Conservation (phyloP, 176 grass and related monocot genomes). For the Lolium multiflorum region DNA sequence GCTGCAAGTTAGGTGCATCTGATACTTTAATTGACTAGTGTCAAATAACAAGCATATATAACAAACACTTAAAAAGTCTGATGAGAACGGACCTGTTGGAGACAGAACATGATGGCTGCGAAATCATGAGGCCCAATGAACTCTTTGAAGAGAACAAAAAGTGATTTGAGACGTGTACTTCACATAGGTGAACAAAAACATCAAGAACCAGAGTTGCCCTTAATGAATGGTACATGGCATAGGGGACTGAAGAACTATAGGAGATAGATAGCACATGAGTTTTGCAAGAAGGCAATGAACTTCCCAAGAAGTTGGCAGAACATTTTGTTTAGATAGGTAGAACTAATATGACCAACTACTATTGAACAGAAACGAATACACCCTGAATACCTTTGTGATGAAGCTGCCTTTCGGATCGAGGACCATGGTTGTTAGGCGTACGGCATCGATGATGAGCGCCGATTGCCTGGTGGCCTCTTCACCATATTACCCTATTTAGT, state of each 20-base stretch:
- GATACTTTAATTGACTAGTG: neutral
- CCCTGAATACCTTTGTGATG: constrained; percentile 69
- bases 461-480: constrained; percentile 66
- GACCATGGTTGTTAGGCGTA: constrained; percentile 74
- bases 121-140: constrained; percentile 88
- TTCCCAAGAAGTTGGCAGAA: neutral
- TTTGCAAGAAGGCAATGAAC: constrained; percentile 9
- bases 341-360: no score
- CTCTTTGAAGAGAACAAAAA: constrained; percentile 51
- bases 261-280: no score
- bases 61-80: neutral
- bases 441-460: constrained; percentile 64
- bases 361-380: neutral
- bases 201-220: neutral
- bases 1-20: neutral
- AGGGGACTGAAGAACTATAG: no score
- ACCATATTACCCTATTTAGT: no score
- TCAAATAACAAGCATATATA: neutral
- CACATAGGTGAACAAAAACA: neutral
- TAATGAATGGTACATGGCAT: neutral
- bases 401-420: constrained; percentile 77
- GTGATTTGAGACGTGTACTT: constrained; percentile 8
- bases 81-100: constrained; percentile 71
- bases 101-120: constrained; percentile 76
- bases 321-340: no score